phyloP scores from a whole-genome alignment of 2,329 filamentous ascomycete genomes.

The Aspergillus sp. region DNA sequence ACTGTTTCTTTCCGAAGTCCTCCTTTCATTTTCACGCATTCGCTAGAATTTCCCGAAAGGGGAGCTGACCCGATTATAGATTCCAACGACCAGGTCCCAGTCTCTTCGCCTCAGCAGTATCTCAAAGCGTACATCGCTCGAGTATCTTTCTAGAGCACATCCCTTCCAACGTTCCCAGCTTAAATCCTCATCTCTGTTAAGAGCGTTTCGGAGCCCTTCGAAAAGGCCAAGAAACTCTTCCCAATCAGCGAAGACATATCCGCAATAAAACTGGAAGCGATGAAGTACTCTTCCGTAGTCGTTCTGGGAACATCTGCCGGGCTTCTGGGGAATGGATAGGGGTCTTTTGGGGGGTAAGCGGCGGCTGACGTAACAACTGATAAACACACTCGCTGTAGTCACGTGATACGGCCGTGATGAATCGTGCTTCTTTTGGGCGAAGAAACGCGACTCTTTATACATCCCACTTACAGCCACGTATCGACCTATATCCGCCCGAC shows the following conservation, averaged over 20 bases:
- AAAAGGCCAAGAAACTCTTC: slow-evolving; percentile 44
- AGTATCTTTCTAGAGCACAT: slow-evolving; percentile 35
- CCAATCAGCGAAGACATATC: slow-evolving; percentile 44
- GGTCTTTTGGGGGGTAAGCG: background rate
- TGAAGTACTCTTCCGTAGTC: no score
- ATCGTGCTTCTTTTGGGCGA: no score
- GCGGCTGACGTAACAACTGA: background rate
- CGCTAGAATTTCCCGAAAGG: background rate
- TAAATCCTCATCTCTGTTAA: slow-evolving; percentile 32
- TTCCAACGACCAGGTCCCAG: background rate
- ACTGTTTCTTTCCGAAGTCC: background rate
- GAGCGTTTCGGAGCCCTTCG: slow-evolving; percentile 36
- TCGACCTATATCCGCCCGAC: no score
- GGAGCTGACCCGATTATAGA: background rate
- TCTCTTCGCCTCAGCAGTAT: background rate
- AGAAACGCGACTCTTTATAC: no score
- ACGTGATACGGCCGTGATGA: no score
- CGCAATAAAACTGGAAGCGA: slow-evolving; percentile 44
- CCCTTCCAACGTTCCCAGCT: slow-evolving; percentile 41
- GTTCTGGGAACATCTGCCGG: background rate
- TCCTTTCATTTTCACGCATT: background rate
- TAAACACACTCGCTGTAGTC: no score
- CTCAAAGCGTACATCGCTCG: slow-evolving; percentile 13
- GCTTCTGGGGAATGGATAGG: background rate
- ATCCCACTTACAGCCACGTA: no score